Evolutionary conservation across 2,329 filamentous ascomycete species (phyloP).

Genomic region (Pseudogymnoascus sp.): DNA sequence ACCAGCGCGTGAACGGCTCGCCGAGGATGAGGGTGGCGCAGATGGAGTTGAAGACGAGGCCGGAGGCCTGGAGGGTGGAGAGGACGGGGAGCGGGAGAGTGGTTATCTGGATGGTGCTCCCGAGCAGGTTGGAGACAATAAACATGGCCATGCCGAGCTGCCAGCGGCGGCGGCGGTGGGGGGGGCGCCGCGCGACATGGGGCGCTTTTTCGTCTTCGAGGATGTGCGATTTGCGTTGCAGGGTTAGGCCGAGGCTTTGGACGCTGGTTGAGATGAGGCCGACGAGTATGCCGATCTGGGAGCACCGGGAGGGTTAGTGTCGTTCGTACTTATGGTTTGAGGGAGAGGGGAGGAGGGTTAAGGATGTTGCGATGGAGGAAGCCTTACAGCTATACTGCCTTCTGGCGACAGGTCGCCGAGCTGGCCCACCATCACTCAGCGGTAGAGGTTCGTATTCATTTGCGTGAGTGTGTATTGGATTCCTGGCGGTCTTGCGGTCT

Average conservation of each 20-base stretch:
- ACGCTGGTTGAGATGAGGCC: conserved; percentile 89
- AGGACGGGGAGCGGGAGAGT: conserved; percentile 89
- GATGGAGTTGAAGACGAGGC: conserved; percentile 96
- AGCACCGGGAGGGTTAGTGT: conserved; percentile 18
- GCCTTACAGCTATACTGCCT: conserved; percentile 66
- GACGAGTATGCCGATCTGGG: conserved; percentile 81
- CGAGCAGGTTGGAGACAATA: conserved; percentile 84
- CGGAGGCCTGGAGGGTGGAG: conserved; percentile 90
- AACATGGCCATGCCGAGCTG: conserved; percentile 98
- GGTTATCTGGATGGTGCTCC: conserved; percentile 95
- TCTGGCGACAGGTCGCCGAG: conserved; percentile 69
- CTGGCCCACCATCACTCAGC: conserved; percentile 50
- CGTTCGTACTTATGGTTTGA: not conserved
- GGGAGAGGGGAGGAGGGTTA: not conserved
- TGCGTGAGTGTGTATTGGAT: not conserved
- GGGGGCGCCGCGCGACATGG: conserved; percentile 71
- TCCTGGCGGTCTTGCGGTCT: not conserved
- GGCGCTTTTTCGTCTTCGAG: conserved; percentile 80
- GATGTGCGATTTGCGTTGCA: conserved; percentile 96
- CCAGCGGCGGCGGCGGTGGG: conserved; percentile 87
- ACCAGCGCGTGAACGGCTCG: conserved; percentile 91
- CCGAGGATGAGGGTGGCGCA: conserved; percentile 88
- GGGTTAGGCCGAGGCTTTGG: conserved; percentile 87
- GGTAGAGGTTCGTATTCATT: conserved; percentile 2
- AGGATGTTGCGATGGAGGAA: not conserved